Conservation (phyloP, 164 flowering plant species). For the Akebia trifoliata region DNA sequence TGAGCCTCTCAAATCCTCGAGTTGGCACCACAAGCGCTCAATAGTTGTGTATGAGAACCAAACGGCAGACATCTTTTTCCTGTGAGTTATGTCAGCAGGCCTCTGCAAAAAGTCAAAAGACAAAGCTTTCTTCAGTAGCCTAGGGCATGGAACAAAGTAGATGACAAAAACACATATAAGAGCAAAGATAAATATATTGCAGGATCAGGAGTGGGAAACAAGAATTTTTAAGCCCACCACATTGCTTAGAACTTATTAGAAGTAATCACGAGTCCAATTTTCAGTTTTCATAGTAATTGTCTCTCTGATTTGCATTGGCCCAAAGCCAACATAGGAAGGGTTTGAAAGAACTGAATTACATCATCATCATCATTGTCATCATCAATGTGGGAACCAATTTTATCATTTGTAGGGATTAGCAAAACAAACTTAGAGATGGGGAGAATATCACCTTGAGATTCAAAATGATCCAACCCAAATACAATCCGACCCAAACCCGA, state of each 20-base stretch:
- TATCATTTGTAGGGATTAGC: no score
- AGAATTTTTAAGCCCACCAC: not conserved
- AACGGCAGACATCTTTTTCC: conserved; percentile 71
- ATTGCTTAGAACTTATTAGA: not conserved
- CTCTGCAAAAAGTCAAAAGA: conserved; percentile 40
- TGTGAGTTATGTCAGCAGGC: conserved; percentile 56
- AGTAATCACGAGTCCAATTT: not conserved
- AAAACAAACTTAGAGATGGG: no score
- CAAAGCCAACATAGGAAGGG: not conserved
- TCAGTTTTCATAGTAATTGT: not conserved
- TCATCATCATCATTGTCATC: not conserved
- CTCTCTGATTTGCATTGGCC: not conserved
- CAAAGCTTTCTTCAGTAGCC: conserved; percentile 4
- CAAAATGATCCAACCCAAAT: no score
- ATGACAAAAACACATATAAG: not conserved
- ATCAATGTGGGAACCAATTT: no score
- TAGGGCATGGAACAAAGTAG: not conserved
- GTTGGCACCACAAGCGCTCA: conserved; percentile 69
- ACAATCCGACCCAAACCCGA: no score
- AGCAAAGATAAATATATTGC: not conserved
- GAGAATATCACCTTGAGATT: no score
- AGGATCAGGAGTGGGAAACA: not conserved
- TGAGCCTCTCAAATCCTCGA: conserved; percentile 46
- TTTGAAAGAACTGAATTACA: not conserved
- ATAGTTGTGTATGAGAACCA: conserved; percentile 89